phyloP scores from a whole-genome alignment of 1,284 basidiomycete genomes.

The Pascua guehoae region DNA sequence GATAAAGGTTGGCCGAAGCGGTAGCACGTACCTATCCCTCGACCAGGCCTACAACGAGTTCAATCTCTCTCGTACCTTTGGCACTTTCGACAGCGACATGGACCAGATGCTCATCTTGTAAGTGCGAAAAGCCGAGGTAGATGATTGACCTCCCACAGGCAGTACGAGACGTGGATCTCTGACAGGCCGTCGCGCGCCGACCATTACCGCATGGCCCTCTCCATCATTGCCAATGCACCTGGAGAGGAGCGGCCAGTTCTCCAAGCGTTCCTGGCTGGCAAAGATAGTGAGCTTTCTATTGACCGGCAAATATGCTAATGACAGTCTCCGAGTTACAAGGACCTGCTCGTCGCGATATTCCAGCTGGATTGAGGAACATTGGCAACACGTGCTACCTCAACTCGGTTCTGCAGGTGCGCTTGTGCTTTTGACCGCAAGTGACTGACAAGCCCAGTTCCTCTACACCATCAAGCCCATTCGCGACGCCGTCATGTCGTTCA shows the following conservation, averaged over 20 bases:
- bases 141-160: slow-evolving; percentile 22
- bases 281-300: slow-evolving; percentile 12
- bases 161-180: slow-evolving; percentile 34
- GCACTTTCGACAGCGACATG: slow-evolving; percentile 19
- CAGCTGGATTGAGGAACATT: slow-evolving; percentile 48
- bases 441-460: slow-evolving; percentile 31
- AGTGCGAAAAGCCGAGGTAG: slow-evolving; percentile 8
- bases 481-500: slow-evolving; percentile 39
- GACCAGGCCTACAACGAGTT: slow-evolving; percentile 43
- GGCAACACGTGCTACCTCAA: slow-evolving; percentile 50
- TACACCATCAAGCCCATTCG: slow-evolving; percentile 46
- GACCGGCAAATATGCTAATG: neutral
- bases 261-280: slow-evolving; percentile 29
- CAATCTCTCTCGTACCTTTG: slow-evolving; percentile 21
- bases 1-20: slow-evolving; percentile 25
- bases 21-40: slow-evolving; percentile 31
- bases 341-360: slow-evolving; percentile 38
- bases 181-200: slow-evolving; percentile 24
- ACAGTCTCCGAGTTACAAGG: slow-evolving; percentile 22
- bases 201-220: slow-evolving; percentile 39
- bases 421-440: no score
- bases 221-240: slow-evolving; percentile 39
- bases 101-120: slow-evolving; percentile 41
- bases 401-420: slow-evolving; percentile 36
- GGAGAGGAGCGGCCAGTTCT: slow-evolving; percentile 37